Conservation (phyloP, 2,329 filamentous ascomycete species). For the Bipolaris sorokiniana region DNA sequence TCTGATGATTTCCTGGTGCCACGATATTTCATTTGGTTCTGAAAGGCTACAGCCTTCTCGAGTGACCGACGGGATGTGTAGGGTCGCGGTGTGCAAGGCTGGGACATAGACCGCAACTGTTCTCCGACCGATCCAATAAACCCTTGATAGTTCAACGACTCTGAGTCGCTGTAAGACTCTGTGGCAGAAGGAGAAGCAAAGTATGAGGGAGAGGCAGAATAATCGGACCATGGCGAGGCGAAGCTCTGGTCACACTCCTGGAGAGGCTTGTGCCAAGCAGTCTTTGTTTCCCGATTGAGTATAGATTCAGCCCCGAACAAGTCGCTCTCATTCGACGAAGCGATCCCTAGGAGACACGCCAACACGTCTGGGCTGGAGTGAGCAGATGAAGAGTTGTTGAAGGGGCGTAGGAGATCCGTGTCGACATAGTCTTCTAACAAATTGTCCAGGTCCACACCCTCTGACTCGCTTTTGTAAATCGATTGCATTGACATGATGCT, state of each 20-base stretch:
- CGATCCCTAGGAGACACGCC: slow-evolving; percentile 59
- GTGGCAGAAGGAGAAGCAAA: slow-evolving; percentile 40
- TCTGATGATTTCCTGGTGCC: slow-evolving; percentile 33
- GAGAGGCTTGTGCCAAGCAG: slow-evolving; percentile 62
- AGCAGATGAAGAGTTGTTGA: slow-evolving; percentile 56
- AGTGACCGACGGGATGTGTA: slow-evolving; percentile 23
- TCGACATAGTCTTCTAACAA: slow-evolving; percentile 70
- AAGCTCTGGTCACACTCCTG: slow-evolving; percentile 59
- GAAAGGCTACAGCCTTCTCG: slow-evolving; percentile 37
- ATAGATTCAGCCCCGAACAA: slow-evolving; percentile 55
- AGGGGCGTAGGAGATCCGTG: slow-evolving; percentile 58
- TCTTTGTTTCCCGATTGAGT: slow-evolving; percentile 56
- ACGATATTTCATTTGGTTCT: slow-evolving; percentile 26
- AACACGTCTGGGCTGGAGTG: slow-evolving; percentile 57
- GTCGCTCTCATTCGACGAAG: slow-evolving; percentile 60
- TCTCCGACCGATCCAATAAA: slow-evolving; percentile 36
- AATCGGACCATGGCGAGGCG: slow-evolving; percentile 43
- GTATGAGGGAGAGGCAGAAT: slow-evolving; percentile 37
- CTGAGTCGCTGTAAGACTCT: slow-evolving; percentile 40
- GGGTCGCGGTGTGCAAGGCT: slow-evolving; percentile 43
- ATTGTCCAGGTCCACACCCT: slow-evolving; percentile 64
- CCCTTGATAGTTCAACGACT: slow-evolving; percentile 42
- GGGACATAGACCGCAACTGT: slow-evolving; percentile 37
- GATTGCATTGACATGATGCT: slow-evolving; percentile 51
- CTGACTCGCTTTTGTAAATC: slow-evolving; percentile 58